These are phyloP conservation scores for Ilyonectria destructans DNA, from an alignment of 2,329 filamentous ascomycete genomes.

Conservation along the genomic window DNA sequence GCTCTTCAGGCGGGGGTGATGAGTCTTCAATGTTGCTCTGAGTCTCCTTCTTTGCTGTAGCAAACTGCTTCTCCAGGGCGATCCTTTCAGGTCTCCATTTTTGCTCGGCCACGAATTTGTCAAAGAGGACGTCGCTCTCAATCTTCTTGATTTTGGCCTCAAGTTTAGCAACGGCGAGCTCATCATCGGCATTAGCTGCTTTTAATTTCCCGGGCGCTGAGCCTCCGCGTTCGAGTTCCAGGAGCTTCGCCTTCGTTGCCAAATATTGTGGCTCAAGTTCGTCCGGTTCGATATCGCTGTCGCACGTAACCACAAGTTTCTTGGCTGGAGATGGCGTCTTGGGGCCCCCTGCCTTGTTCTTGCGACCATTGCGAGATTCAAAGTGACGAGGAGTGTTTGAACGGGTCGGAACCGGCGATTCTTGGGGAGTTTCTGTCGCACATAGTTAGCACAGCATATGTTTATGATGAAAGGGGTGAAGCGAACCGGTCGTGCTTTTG, in stretches of 20 bases:
- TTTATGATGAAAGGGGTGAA: background rate
- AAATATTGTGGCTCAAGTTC: slow-evolving; percentile 84
- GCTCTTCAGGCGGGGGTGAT: slow-evolving; percentile 39
- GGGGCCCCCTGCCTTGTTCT: slow-evolving; percentile 55
- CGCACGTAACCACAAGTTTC: slow-evolving; percentile 67
- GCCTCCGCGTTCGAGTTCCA: slow-evolving; percentile 68
- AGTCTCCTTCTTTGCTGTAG: slow-evolving; percentile 62
- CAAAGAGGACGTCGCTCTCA: slow-evolving; percentile 84
- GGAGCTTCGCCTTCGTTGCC: slow-evolving; percentile 79
- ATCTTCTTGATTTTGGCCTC: slow-evolving; percentile 83
- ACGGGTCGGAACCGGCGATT: slow-evolving; percentile 67
- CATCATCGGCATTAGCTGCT: slow-evolving; percentile 45
- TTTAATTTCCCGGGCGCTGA: slow-evolving; percentile 38
- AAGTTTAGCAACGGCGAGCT: slow-evolving; percentile 74
- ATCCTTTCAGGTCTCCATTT: slow-evolving; percentile 76
- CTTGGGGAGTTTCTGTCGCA: slow-evolving; percentile 62
- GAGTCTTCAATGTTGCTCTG: slow-evolving; percentile 44
- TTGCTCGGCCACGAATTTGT: slow-evolving; percentile 75
- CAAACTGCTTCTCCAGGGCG: slow-evolving; percentile 74
- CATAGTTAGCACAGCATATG: slow-evolving; percentile 26
- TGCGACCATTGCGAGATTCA: slow-evolving; percentile 46
- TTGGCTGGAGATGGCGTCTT: slow-evolving; percentile 55
- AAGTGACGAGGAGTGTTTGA: slow-evolving; percentile 64
- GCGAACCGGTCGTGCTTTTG: slow-evolving; percentile 57
- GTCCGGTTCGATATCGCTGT: slow-evolving; percentile 83